These are phyloP conservation scores for Pestalotiopsis sp. DNA, from an alignment of 2,329 filamentous ascomycete genomes.

Conservation along the genomic window DNA sequence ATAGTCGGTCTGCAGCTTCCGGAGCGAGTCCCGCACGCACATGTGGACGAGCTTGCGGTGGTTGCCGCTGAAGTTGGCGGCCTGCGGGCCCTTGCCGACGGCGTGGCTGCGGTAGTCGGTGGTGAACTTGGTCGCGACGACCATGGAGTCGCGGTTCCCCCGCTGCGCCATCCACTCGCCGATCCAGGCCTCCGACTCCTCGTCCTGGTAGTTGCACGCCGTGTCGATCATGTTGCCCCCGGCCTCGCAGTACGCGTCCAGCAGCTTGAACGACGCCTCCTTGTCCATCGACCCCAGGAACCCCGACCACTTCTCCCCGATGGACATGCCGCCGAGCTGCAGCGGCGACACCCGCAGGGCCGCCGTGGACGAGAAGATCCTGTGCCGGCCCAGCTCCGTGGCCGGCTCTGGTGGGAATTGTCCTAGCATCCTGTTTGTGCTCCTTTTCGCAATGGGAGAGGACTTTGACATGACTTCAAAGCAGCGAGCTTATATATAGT, in stretches of 20 bases:
- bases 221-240: constrained; percentile 68
- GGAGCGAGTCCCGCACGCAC: constrained; percentile 39
- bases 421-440: not conserved
- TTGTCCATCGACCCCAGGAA: constrained; percentile 33
- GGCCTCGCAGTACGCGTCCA: constrained; percentile 53
- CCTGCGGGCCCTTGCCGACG: constrained; percentile 28
- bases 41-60: constrained; percentile 37
- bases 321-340: constrained; percentile 14
- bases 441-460: no score
- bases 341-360: constrained; percentile 43
- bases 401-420: constrained; percentile 6
- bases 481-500: no score
- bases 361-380: constrained; percentile 44
- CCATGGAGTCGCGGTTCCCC: constrained; percentile 46
- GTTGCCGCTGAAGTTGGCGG: constrained; percentile 42
- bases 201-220: constrained; percentile 49
- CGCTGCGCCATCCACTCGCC: constrained; percentile 51
- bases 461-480: no score
- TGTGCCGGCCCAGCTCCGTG: constrained; percentile 40
- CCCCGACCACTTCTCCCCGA: constrained; percentile 7
- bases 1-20: constrained; percentile 39
- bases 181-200: constrained; percentile 52
- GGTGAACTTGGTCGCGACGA: constrained; percentile 51
- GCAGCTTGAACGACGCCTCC: constrained; percentile 52
- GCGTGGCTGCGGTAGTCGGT: constrained; percentile 37